Conservation (phyloP, 2,329 filamentous ascomycete species). For the Tolypocladium inflatum region DNA sequence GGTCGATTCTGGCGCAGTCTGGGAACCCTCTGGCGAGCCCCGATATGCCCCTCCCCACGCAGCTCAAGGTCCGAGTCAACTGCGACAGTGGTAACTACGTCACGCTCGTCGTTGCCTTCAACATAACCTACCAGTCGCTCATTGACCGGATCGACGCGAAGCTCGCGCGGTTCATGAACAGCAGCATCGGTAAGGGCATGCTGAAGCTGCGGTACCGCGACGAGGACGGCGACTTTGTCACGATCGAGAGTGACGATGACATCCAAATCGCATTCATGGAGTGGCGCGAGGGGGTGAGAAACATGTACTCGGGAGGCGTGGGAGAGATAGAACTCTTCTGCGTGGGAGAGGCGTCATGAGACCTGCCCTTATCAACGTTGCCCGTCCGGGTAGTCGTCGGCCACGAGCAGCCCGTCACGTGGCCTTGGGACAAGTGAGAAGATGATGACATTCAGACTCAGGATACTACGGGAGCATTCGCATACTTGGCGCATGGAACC, state of each 20-base stretch:
- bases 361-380: neutral
- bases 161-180: conserved; percentile 73
- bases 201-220: conserved; percentile 86
- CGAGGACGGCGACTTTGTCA: conserved; percentile 86
- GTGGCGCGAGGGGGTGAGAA: conserved; percentile 65
- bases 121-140: conserved; percentile 87
- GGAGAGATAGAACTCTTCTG: conserved; percentile 89
- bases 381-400: conserved; percentile 3
- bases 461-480: conserved; percentile 13
- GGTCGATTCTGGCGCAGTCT: conserved; percentile 13
- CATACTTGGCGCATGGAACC: conserved; percentile 21
- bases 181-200: conserved; percentile 72
- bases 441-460: conserved; percentile 1
- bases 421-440: neutral
- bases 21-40: conserved; percentile 27
- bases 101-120: conserved; percentile 91
- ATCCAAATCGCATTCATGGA: conserved; percentile 93
- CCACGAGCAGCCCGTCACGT: neutral
- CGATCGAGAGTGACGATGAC: conserved; percentile 90
- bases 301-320: conserved; percentile 55
- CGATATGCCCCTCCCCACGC: conserved; percentile 52
- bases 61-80: conserved; percentile 93
- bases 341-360: conserved; percentile 38
- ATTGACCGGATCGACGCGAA: conserved; percentile 96
- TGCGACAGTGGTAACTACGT: conserved; percentile 80